Conservation (phyloP, 345 rosid genomes). For the Aquilaria yunnanensis region DNA sequence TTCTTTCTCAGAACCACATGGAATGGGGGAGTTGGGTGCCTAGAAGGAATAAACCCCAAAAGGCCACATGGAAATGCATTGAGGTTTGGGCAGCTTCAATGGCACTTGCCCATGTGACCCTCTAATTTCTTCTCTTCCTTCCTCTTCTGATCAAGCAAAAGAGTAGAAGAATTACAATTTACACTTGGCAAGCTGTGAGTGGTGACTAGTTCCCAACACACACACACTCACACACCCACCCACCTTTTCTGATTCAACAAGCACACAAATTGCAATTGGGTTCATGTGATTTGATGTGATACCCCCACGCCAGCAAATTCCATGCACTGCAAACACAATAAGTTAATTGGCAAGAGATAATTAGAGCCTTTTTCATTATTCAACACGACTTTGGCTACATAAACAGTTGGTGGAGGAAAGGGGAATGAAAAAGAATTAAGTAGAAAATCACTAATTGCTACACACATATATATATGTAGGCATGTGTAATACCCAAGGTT, state of each 20-base stretch:
- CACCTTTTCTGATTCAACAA: too few species aligned
- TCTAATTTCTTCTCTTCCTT: neutral
- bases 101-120: conserved; percentile 14
- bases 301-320: too few species aligned
- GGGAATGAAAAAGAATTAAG: too few species aligned
- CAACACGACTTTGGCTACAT: neutral
- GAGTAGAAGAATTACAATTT: neutral
- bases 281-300: too few species aligned
- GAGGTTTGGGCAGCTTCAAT: conserved; percentile 20
- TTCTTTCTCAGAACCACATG: neutral
- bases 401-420: neutral
- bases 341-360: too few species aligned
- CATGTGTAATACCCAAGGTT: too few species aligned
- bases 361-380: neutral
- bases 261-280: too few species aligned
- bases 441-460: too few species aligned
- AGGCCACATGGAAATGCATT: conserved; percentile 26
- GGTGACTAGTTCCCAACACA: neutral
- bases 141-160: neutral
- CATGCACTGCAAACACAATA: too few species aligned
- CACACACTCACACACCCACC: too few species aligned
- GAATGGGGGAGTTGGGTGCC: conserved; percentile 22
- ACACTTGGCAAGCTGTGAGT: conserved; percentile 10
- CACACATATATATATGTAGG: too few species aligned
- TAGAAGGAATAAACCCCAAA: conserved; percentile 15